Conservation (phyloP, 495 filamentous ascomycete species). For the Aspergillus nidulans region DNA sequence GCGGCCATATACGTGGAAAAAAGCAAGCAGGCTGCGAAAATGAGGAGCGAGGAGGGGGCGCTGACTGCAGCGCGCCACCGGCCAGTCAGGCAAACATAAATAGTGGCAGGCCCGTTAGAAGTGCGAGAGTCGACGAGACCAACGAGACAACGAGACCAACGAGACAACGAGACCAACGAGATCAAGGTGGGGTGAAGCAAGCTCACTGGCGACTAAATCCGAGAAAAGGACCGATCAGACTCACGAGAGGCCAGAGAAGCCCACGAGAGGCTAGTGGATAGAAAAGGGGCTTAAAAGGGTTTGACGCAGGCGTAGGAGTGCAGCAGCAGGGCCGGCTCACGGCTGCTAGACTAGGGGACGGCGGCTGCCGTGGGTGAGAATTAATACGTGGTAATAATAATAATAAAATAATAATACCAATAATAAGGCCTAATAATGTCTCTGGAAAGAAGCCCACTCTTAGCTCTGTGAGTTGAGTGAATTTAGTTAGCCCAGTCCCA, state of each 20-base stretch:
- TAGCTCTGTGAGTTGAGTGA: no score
- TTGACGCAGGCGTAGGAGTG: neutral
- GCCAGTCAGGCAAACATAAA: constrained; percentile 15
- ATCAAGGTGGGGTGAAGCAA: neutral
- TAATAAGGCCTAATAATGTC: no score
- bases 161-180: no score
- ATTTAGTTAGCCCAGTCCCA: no score
- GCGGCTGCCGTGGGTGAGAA: neutral
- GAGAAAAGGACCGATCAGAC: neutral
- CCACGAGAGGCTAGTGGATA: neutral
- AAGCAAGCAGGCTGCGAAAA: constrained; percentile 2
- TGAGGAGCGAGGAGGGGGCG: constrained; percentile 7
- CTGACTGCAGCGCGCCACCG: constrained; percentile 21
- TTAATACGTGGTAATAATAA: no score
- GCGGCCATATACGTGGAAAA: constrained; percentile 4
- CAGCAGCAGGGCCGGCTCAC: neutral
- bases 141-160: no score
- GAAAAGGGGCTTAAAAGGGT: constrained; percentile 10
- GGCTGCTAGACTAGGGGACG: neutral
- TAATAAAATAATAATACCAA: no score
- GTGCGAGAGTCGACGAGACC: no score
- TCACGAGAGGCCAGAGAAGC: no score
- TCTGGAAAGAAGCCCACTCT: no score
- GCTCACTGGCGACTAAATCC: neutral
- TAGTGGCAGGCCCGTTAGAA: neutral